Evolutionary conservation across 345 rosid species (phyloP), one percentile per base, ranked within the genome.

Genomic region (Theobroma cacao): DNA sequence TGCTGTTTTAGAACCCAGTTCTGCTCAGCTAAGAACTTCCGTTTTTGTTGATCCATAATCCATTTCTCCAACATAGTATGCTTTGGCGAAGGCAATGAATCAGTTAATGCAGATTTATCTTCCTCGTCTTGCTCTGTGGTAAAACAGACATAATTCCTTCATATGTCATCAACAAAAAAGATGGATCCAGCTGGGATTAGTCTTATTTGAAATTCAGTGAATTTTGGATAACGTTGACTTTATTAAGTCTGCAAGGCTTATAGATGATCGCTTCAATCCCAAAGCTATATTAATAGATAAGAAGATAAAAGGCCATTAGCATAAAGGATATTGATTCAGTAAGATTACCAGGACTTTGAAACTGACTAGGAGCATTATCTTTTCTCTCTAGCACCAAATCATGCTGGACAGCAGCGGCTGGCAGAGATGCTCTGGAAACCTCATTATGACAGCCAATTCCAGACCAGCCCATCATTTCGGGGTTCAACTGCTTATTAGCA

Each of bases 51-150:
- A 86, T 90, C 90, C 86, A 86, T 82, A 70, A 94, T 83, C 98
- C 97, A 94, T 68, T 90, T 94, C 86, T 94, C 95, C 69, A 85
- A 88, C 95, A 91, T 91, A 34, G 97, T 92, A 78, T 83, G 83
- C 87, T 87, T 91, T 50, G 94, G 94, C 74, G 90, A 77, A 53
- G 85, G 89, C 52, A 74, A 84, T 22, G 81, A 66, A 79, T 82
- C 87, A 72, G 75, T 58, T 80, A 83, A 75, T 64, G 82, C 78
- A 48, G 85, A 83, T 74, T 73, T 87, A 76, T 82, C 93, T 79
- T 88, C 94, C 78, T 83, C 90, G 18, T 83, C 91, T 78, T 89
- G 88, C 67, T 86, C 92, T 81, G 85, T 65, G 24, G 85, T 64
- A 79, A 79, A 72, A 77, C 43, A 74, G 66, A 80, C 22, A 45